Evolutionary conservation across 768 basidiomycete species (phyloP).

Genomic region (Amanita brunnescens): DNA sequence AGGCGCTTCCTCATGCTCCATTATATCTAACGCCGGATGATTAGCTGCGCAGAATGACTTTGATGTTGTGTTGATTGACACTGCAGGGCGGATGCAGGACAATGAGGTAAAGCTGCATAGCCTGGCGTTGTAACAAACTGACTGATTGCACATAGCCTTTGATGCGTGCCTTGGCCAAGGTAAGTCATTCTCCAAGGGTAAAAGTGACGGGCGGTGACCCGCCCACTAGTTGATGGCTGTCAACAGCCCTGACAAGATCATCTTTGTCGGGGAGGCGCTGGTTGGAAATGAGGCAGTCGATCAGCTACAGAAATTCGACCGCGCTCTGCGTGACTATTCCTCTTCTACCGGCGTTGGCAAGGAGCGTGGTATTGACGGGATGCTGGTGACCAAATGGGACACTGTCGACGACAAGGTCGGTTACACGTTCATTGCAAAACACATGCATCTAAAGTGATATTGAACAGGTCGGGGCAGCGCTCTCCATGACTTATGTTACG

Average conservation of each 20-base stretch:
- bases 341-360: constrained; percentile 56
- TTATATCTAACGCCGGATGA: background rate
- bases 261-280: constrained; percentile 96
- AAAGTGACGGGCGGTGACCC: background rate
- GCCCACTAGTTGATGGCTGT: constrained; percentile 71
- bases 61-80: constrained; percentile 96
- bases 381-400: constrained; percentile 98
- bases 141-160: constrained; percentile 49
- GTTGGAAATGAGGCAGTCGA: constrained; percentile 99
- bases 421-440: constrained; percentile 4
- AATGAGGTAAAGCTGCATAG: constrained; percentile 62
- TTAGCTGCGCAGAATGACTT: constrained; percentile 54
- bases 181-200: constrained; percentile 17
- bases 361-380: constrained; percentile 93
- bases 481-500: constrained; percentile 99
- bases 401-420: constrained; percentile 93
- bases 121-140: background rate
- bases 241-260: constrained; percentile 94
- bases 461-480: constrained; percentile 86
- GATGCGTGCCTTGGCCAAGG: constrained; percentile 98
- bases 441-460: background rate
- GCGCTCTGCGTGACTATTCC: constrained; percentile 88
- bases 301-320: constrained; percentile 94
- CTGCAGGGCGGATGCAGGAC: constrained; percentile 98
- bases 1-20: background rate